Percentiles rank a stretch among this genome's conserved stretches.
These are phyloP conservation scores for Venturia oleaginea DNA, from an alignment of 2,329 filamentous ascomycete species.

Conservation along the genomic window DNA sequence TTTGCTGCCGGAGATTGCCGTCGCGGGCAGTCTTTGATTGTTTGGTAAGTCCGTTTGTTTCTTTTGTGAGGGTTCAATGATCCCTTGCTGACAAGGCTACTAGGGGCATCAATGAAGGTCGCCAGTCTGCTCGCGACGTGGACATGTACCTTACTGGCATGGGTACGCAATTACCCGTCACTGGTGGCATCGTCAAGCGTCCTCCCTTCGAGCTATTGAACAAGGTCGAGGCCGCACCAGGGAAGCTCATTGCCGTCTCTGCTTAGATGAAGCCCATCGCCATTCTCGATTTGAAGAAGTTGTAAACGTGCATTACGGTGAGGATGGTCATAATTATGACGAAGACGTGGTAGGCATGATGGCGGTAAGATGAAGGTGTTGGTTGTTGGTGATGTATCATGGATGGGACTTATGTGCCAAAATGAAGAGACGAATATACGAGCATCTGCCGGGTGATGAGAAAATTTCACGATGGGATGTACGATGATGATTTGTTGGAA, in stretches of 20 bases:
- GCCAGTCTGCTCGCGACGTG: slow-evolving; percentile 84
- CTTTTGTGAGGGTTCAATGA: slow-evolving; percentile 3
- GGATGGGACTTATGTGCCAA: neutral
- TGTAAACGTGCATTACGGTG: too few relatives aligned
- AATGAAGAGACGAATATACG: neutral
- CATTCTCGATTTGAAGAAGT: too few relatives aligned
- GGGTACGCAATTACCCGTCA: slow-evolving; percentile 72
- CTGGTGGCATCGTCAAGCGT: slow-evolving; percentile 84
- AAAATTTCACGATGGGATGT: neutral
- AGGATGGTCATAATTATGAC: too few relatives aligned
- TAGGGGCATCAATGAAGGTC: slow-evolving; percentile 94
- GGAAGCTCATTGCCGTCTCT: slow-evolving; percentile 30
- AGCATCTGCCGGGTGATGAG: neutral
- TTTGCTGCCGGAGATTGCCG: slow-evolving; percentile 95
- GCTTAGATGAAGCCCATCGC: slow-evolving; percentile 18
- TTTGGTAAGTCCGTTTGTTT: slow-evolving; percentile 57
- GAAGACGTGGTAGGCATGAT: too few relatives aligned
- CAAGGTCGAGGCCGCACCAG: slow-evolving; percentile 29
- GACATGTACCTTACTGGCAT: slow-evolving; percentile 75
- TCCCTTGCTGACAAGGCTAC: slow-evolving; percentile 9
- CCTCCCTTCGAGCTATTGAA: slow-evolving; percentile 61
- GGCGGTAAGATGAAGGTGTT: too few relatives aligned
- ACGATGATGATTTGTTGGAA: slow-evolving; percentile 1
- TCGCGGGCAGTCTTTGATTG: slow-evolving; percentile 88
- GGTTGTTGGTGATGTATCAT: neutral